These are phyloP conservation scores for Hyaloscypha variabilis DNA, from an alignment of 495 filamentous ascomycete species.

Conservation along the genomic window DNA sequence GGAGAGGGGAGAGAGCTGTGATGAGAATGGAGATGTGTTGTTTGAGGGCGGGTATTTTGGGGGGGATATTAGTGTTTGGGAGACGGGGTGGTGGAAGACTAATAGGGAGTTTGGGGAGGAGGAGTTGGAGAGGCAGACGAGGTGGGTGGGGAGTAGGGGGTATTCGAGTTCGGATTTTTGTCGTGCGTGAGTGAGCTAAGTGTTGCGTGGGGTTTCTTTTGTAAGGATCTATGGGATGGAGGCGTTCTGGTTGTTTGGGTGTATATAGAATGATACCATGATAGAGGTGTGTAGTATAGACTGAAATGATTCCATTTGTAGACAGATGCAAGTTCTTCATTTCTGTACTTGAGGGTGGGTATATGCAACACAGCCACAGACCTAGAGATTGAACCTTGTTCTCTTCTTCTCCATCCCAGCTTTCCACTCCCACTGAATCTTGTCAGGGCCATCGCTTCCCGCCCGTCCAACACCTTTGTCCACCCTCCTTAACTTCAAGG, in stretches of 20 bases:
- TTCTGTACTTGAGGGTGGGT: background rate
- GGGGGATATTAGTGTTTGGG: conserved; percentile 35
- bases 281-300: background rate
- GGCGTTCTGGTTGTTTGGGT: background rate
- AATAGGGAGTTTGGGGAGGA: conserved; percentile 29
- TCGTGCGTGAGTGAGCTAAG: background rate
- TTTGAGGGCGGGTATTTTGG: conserved; percentile 27
- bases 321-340: background rate
- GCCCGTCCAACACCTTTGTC: conserved; percentile 85
- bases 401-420: conserved; percentile 88
- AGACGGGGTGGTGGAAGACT: conserved; percentile 39
- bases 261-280: background rate
- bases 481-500: conserved; percentile 84
- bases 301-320: background rate
- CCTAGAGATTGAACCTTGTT: conserved; percentile 87
- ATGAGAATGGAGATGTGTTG: conserved; percentile 21
- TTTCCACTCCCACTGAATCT: conserved; percentile 89
- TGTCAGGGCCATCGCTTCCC: conserved; percentile 72
- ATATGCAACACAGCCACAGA: background rate
- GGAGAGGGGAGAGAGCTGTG: background rate
- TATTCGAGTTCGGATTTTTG: conserved; percentile 34
- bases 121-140: conserved; percentile 28
- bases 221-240: background rate
- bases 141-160: conserved; percentile 23
- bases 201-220: background rate